Evolutionary conservation across 2,329 filamentous ascomycete species (phyloP), one percentile per base, ranked within the genome.

Genomic region (Alternaria postmessia): DNA sequence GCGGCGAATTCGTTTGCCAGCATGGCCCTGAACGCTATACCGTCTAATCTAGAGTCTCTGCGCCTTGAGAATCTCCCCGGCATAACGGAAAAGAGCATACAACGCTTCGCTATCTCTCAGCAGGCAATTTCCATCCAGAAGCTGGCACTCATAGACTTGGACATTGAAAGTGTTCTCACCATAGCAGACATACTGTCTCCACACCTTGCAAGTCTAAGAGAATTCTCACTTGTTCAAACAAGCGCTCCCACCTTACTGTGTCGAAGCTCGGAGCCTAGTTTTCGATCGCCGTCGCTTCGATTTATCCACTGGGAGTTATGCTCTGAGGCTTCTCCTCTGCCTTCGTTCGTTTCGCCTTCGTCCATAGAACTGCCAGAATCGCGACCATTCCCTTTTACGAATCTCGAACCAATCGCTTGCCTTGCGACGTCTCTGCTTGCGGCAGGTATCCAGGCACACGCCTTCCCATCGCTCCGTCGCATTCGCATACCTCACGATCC

Each of bases 401-500:
- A 69, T 32, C 18, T 62, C 9, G 72, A 75, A 34, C 85, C 86
- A 28, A 80, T 83, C 41, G 80, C 83, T 36, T 80, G 81, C 12
- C 74, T 80, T 7, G 87, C 89, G 1, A 89, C 90, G 51, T 81
- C 84, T 5, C 86, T 90, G 47, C 82, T 93, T 7, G 87, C 89
- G 1, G 82, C 82, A 59, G 88, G 87, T 68, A 91, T 93, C 64
- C 77, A 78, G 5, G 83, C 85, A 1, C 80, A 80, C 5, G 87
- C 87, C 0, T 91, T 94, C 69, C 91, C 91, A 0, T 74, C 79
- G 0, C 82, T 94, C 9, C 81, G 80, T 9, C 80, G 73, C 1
- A 78, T 93, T 18, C 86, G 91, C 54, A 82, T 87, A 0, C 91
- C 90, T 1, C 87, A 87, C 58, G 91, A 94, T 65, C 85, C 89